Conservation (phyloP, 441 rosid genomes). For the Arabidopsis hybrid region DNA sequence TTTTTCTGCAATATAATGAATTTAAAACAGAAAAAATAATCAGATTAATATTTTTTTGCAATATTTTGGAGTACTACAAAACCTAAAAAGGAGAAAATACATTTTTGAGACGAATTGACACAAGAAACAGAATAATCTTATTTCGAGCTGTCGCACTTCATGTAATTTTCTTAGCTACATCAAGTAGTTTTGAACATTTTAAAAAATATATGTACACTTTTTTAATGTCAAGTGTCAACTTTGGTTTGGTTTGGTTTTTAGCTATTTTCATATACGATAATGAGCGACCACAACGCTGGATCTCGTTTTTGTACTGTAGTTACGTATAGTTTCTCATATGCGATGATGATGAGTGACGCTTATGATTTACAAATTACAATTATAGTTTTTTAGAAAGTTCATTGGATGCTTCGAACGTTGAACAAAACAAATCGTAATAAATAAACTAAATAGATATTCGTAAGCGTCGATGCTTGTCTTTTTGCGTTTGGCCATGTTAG, state of each 20-base stretch:
- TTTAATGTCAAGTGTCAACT: neutral
- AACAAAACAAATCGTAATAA: slow-evolving; percentile 14
- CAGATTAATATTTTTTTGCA: neutral
- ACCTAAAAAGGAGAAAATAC: neutral
- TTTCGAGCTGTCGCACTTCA: neutral
- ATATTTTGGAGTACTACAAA: neutral
- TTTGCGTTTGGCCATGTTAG: slow-evolving; percentile 28
- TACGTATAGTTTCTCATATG: slow-evolving; percentile 18
- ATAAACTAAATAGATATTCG: slow-evolving; percentile 16
- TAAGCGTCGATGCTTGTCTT: slow-evolving; percentile 33
- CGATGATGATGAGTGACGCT: slow-evolving; percentile 15
- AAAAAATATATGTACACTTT: neutral
- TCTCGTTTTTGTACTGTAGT: slow-evolving; percentile 20
- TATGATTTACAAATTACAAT: neutral
- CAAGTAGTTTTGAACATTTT: neutral
- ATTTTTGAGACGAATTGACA: neutral
- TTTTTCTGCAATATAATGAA: neutral
- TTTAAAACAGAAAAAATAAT: neutral
- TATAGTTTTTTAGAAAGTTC: slow-evolving; percentile 9
- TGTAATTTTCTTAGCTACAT: neutral
- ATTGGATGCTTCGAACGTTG: slow-evolving; percentile 37
- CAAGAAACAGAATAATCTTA: neutral
- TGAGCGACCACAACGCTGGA: slow-evolving; percentile 14
- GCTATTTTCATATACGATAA: slow-evolving; percentile 22
- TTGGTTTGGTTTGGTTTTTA: slow-evolving; percentile 9